Conservation (phyloP, 768 basidiomycete genomes). For the Candolleomyces eurysporus region DNA sequence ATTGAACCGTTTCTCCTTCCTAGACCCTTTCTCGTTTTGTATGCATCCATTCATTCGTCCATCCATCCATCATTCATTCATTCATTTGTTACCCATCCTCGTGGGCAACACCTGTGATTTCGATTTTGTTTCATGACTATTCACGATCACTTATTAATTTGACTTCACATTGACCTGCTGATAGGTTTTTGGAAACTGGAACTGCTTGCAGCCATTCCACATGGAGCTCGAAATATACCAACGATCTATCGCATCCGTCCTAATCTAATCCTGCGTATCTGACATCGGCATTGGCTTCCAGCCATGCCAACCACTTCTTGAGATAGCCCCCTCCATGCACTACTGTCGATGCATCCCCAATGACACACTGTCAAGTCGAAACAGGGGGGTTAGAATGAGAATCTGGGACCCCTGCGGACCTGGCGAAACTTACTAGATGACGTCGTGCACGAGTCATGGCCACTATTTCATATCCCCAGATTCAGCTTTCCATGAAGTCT, state of each 20-base stretch:
- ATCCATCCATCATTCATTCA: too few species aligned
- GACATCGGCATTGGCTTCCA: slow-evolving; percentile 89
- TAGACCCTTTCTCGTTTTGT: neutral
- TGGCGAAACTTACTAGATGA: slow-evolving; percentile 64
- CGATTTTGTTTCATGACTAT: too few species aligned
- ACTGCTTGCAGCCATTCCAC: too few species aligned
- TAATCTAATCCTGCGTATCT: slow-evolving; percentile 74
- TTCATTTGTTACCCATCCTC: too few species aligned
- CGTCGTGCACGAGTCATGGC: slow-evolving; percentile 91
- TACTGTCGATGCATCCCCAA: slow-evolving; percentile 94
- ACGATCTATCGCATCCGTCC: neutral
- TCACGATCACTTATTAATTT: too few species aligned
- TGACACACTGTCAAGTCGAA: slow-evolving; percentile 62
- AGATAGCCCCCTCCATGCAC: slow-evolving; percentile 80
- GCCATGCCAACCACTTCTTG: slow-evolving; percentile 87
- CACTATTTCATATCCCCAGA: slow-evolving; percentile 40
- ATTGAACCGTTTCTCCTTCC: slow-evolving; percentile 29
- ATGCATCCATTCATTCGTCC: neutral
- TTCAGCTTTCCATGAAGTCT: neutral
- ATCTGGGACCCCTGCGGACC: neutral
- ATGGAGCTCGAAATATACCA: neutral
- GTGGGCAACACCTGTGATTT: too few species aligned
- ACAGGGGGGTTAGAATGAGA: neutral
- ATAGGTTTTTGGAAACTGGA: too few species aligned
- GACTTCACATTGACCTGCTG: too few species aligned